phyloP scores from a whole-genome alignment of 305 asterid species.

The Solanum chacoense region DNA sequence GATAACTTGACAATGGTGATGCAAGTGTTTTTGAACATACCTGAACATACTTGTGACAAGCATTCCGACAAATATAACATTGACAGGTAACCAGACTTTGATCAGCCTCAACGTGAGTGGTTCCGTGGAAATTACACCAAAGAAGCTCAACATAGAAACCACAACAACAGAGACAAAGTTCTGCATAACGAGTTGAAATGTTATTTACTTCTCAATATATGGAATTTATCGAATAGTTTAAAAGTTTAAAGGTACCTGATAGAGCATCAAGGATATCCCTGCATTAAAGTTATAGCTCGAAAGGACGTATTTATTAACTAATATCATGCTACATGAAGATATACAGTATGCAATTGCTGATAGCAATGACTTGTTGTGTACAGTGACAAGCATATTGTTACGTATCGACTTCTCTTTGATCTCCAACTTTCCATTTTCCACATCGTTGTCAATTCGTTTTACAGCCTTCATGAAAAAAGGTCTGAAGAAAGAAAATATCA shows the following conservation, averaged over 20 bases:
- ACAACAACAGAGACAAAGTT: slow-evolving; percentile 59
- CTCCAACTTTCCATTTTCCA: slow-evolving; percentile 49
- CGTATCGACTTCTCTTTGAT: slow-evolving; percentile 28
- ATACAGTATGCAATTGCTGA: slow-evolving; percentile 80
- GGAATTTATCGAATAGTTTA: not conserved
- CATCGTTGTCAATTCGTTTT: slow-evolving; percentile 30
- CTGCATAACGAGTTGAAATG: slow-evolving; percentile 25
- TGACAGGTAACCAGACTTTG: slow-evolving; percentile 91
- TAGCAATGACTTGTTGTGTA: slow-evolving; percentile 51
- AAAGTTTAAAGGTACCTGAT: slow-evolving; percentile 46
- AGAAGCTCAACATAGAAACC: slow-evolving; percentile 44
- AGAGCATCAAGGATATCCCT: slow-evolving; percentile 85
- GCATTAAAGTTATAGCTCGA: slow-evolving; percentile 83
- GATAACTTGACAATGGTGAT: not conserved
- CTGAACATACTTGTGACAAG: slow-evolving; percentile 90
- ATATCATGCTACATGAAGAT: slow-evolving; percentile 86
- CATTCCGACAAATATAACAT: slow-evolving; percentile 88
- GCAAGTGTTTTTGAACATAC: not conserved
- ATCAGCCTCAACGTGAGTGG: slow-evolving; percentile 78
- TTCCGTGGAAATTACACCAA: slow-evolving; percentile 62
- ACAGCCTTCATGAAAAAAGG: slow-evolving; percentile 35
- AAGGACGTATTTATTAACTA: slow-evolving; percentile 84
- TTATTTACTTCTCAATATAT: not conserved
- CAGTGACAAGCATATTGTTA: slow-evolving; percentile 19
- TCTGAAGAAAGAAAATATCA: slow-evolving; percentile 19